A percentile compares a stretch with the other conserved stretches of the same genome.
phyloP scores from a whole-genome alignment of 768 basidiomycete genomes.

The Boletus edulis region DNA sequence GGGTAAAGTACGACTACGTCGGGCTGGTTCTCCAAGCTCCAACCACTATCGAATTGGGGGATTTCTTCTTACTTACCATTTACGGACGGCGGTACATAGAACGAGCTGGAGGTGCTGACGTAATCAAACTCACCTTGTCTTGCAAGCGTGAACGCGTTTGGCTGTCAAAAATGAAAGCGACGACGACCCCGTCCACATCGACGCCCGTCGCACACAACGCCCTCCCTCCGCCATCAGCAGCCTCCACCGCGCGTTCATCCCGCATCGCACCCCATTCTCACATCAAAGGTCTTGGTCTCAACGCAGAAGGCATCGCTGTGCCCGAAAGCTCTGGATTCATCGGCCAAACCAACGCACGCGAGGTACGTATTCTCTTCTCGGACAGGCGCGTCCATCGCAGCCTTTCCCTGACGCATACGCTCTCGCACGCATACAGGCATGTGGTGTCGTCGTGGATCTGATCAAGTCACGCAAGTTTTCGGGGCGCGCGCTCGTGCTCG shows the following conservation, averaged over 20 bases:
- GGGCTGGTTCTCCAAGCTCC: too few species aligned
- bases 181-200: constrained; percentile 46
- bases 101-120: too few species aligned
- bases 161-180: constrained; percentile 32
- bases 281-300: constrained; percentile 90
- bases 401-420: background rate
- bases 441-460: constrained; percentile 86
- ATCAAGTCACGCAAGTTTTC: constrained; percentile 92
- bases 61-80: too few species aligned
- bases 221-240: constrained; percentile 61
- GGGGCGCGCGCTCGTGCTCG: constrained; percentile 74
- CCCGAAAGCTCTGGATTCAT: constrained; percentile 82
- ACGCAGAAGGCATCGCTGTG: constrained; percentile 74
- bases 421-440: constrained; percentile 55
- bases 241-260: constrained; percentile 19
- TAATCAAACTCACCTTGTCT: too few species aligned
- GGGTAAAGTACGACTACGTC: too few species aligned
- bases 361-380: constrained; percentile 40
- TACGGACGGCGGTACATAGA: too few species aligned
- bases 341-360: constrained; percentile 86
- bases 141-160: background rate
- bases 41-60: too few species aligned
- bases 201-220: constrained; percentile 71
- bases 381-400: too few species aligned
- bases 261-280: constrained; percentile 80